A percentile compares a stretch with the other conserved stretches of the same genome.
These are phyloP conservation scores for Cercophora samala DNA, from an alignment of 495 filamentous ascomycete genomes.

Conservation along the genomic window DNA sequence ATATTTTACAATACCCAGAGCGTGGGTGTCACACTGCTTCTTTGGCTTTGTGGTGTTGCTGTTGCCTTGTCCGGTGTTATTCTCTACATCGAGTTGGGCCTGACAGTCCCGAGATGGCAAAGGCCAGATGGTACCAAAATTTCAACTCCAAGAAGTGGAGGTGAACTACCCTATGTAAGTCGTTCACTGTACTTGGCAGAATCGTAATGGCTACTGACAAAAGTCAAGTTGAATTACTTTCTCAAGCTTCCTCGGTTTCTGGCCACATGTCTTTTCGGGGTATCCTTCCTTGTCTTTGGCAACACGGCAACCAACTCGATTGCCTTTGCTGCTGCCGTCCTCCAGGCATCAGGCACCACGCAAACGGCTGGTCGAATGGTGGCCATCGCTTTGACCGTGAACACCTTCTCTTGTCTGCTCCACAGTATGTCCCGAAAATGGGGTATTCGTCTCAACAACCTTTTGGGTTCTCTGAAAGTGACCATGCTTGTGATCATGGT, in stretches of 20 bases:
- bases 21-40: constrained; percentile 17
- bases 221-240: constrained; percentile 24
- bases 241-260: constrained; percentile 21
- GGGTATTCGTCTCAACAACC: constrained; percentile 26
- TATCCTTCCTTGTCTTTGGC: constrained; percentile 25
- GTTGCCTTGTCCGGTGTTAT: constrained; percentile 18
- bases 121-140: constrained; percentile 16
- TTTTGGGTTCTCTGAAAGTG: constrained; percentile 20
- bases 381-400: constrained; percentile 19
- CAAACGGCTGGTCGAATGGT: constrained; percentile 12
- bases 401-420: constrained; percentile 53
- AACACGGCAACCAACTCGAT: constrained; percentile 24
- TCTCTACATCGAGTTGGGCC: constrained; percentile 25
- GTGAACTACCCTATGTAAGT: constrained; percentile 23
- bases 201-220: constrained; percentile 11
- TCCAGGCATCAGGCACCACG: constrained; percentile 10
- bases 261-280: constrained; percentile 23
- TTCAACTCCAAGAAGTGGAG: constrained; percentile 23
- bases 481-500: constrained; percentile 39
- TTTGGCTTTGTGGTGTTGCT: constrained; percentile 20
- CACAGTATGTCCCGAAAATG: constrained; percentile 30
- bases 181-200: too few relatives aligned
- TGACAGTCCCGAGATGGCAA: constrained; percentile 20
- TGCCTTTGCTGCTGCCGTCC: constrained; percentile 19
- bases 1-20: constrained; percentile 27